A percentile compares a stretch with the other conserved stretches of the same genome.
These are phyloP conservation scores for Lentinula boryana DNA, from an alignment of 768 basidiomycete genomes.

Conservation along the genomic window DNA sequence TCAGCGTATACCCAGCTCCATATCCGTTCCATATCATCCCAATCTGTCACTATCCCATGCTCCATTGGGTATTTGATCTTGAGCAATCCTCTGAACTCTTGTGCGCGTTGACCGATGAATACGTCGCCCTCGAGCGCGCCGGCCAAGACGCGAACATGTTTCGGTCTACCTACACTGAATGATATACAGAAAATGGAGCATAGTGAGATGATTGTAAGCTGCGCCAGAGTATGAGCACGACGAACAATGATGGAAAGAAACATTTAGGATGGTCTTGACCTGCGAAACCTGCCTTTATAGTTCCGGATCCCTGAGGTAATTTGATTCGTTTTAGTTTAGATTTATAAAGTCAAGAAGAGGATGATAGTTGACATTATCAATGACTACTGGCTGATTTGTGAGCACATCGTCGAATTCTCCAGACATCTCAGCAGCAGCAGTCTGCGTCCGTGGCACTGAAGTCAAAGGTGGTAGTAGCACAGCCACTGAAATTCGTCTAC, in stretches of 20 bases:
- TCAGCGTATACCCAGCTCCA: conserved; percentile 98
- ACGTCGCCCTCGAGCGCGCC: conserved; percentile 94
- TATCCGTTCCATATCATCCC: conserved; percentile 99
- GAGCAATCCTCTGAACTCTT: conserved; percentile 91
- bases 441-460: too few species aligned
- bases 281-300: conserved; percentile 98
- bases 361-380: conserved; percentile 77
- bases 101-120: conserved; percentile 92
- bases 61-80: conserved; percentile 99
- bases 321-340: conserved; percentile 17
- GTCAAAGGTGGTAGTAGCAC: too few species aligned
- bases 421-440: conserved; percentile 45
- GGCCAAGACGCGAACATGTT: conserved; percentile 97
- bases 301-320: conserved; percentile 82
- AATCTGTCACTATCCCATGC: conserved; percentile 98
- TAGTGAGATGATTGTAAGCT: conserved; percentile 18
- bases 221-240: conserved; percentile 23
- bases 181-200: background rate
- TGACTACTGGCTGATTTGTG: conserved; percentile 98
- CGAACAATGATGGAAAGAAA: conserved; percentile 98
- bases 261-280: conserved; percentile 99
- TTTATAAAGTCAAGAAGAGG: conserved; percentile 12
- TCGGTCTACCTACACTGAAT: conserved; percentile 87
- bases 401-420: conserved; percentile 89
- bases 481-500: too few species aligned